Conservation (phyloP, 768 basidiomycete genomes). For the Boletus subcaerulescens region DNA sequence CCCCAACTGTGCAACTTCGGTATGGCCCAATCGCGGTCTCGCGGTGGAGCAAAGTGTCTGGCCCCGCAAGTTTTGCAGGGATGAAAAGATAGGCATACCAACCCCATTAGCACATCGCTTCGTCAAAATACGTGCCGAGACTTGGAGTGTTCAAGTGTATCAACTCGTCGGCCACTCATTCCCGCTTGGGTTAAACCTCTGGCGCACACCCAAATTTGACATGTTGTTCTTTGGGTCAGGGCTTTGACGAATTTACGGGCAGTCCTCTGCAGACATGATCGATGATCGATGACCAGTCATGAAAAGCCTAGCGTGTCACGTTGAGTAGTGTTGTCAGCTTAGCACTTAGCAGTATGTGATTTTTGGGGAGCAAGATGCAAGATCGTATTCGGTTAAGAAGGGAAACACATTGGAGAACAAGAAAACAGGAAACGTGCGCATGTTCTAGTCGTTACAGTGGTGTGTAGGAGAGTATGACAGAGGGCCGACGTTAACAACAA, state of each 20-base stretch:
- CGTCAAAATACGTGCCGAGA: conserved; percentile 3
- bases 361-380: conserved; percentile 22
- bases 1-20: conserved; percentile 25
- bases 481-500: conserved; percentile 11
- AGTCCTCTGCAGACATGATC: neutral
- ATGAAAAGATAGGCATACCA: conserved; percentile 54
- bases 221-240: conserved; percentile 1
- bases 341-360: conserved; percentile 14
- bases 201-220: conserved; percentile 5
- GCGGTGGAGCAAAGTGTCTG: conserved; percentile 72
- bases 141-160: conserved; percentile 4
- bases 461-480: conserved; percentile 17
- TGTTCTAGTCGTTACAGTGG: conserved; percentile 72
- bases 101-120: neutral
- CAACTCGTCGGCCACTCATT: neutral
- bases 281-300: neutral
- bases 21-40: conserved; percentile 67
- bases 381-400: conserved; percentile 31
- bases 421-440: conserved; percentile 43
- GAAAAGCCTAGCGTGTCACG: conserved; percentile 10
- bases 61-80: conserved; percentile 58
- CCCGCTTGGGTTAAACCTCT: neutral
- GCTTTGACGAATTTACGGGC: conserved; percentile 1
- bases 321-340: conserved; percentile 9
- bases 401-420: conserved; percentile 35